Evolutionary conservation across 441 rosid genomes (phyloP).

Genomic region (Brassica hybrid): DNA sequence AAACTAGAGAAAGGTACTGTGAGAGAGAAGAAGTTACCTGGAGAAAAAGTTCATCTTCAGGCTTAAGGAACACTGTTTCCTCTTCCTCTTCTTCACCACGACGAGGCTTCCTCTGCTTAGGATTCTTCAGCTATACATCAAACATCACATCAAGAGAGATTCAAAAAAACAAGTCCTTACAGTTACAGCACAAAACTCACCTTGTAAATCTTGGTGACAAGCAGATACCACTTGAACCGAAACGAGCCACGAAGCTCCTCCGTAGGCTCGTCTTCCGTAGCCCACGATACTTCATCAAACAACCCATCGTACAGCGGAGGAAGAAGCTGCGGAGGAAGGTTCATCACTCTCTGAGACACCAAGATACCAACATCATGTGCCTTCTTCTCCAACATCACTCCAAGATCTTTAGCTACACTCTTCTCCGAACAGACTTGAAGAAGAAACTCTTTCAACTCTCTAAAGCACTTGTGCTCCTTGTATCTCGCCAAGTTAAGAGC

Average conservation of each 20-base stretch:
- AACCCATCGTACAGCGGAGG: slow-evolving; percentile 85
- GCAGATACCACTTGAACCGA: slow-evolving; percentile 60
- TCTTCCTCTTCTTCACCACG: slow-evolving; percentile 48
- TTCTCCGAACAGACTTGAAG: slow-evolving; percentile 59
- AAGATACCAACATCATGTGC: slow-evolving; percentile 64
- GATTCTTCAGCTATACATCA: slow-evolving; percentile 55
- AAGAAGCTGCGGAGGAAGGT: slow-evolving; percentile 88
- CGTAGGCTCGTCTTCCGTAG: slow-evolving; percentile 91
- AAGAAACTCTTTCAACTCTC: slow-evolving; percentile 67
- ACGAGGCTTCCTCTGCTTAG: slow-evolving; percentile 46
- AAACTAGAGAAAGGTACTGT: neutral
- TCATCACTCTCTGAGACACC: slow-evolving; percentile 84
- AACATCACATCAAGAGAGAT: neutral
- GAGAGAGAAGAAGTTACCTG: slow-evolving; percentile 49
- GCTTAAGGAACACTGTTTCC: slow-evolving; percentile 63
- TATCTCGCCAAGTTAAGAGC: slow-evolving; percentile 82
- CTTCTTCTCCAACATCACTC: slow-evolving; percentile 53
- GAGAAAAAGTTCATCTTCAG: slow-evolving; percentile 88
- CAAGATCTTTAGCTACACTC: slow-evolving; percentile 44
- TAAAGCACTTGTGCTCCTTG: slow-evolving; percentile 67
- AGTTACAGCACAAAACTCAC: slow-evolving; percentile 39
- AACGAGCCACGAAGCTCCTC: slow-evolving; percentile 69
- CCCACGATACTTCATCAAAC: slow-evolving; percentile 87
- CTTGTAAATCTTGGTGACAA: slow-evolving; percentile 79
- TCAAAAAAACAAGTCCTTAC: neutral